A percentile compares a stretch with the other conserved stretches of the same genome.
These are phyloP conservation scores for Ricinus communis DNA, from an alignment of 345 rosid species.

Conservation along the genomic window DNA sequence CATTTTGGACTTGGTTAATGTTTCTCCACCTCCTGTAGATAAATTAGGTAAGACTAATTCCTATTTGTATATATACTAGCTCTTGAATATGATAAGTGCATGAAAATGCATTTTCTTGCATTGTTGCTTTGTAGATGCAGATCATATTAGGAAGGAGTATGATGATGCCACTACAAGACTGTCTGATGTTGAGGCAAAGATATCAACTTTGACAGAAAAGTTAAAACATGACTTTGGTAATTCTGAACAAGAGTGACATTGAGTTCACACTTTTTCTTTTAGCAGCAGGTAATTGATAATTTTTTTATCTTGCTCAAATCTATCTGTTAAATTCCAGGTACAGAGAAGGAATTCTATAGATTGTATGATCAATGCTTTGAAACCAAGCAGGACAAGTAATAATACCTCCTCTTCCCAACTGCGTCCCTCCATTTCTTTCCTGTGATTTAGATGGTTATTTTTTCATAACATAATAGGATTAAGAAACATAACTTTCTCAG, in stretches of 20 bases:
- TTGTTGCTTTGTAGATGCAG: conserved; percentile 59
- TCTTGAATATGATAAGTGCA: neutral
- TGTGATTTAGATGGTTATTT: neutral
- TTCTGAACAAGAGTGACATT: neutral
- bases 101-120: neutral
- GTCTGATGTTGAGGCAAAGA: conserved; percentile 73
- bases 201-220: conserved; percentile 74
- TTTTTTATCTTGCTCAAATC: conserved; percentile 1
- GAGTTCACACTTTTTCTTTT: neutral
- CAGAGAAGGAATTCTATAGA: conserved; percentile 5
- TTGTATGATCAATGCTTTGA: conserved; percentile 11
- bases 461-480: neutral
- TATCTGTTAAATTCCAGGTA: conserved; percentile 5
- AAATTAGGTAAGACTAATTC: conserved; percentile 49
- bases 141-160: conserved; percentile 65
- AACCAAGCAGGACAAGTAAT: conserved; percentile 10
- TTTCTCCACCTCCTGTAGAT: conserved; percentile 67
- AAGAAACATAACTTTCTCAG: neutral
- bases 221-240: conserved; percentile 83
- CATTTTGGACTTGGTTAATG: conserved; percentile 51
- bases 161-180: conserved; percentile 69
- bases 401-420: neutral
- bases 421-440: neutral
- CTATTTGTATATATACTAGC: neutral
- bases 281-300: neutral